A percentile compares a stretch with the other conserved stretches of the same genome.
These are phyloP conservation scores for Penicillium diatomitis DNA, from an alignment of 495 filamentous ascomycete species.

Conservation along the genomic window DNA sequence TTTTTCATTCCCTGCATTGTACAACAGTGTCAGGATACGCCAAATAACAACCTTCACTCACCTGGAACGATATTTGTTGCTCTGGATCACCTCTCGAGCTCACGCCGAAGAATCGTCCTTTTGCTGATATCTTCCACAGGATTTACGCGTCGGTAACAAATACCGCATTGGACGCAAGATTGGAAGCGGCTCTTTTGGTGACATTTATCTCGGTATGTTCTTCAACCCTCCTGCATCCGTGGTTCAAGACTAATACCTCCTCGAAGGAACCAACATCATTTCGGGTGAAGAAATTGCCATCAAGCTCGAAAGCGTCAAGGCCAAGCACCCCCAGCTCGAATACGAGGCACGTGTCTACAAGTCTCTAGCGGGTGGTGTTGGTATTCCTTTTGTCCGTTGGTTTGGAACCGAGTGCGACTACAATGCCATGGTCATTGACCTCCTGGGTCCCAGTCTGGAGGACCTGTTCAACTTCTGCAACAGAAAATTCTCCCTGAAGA, in stretches of 20 bases:
- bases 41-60: too few relatives aligned
- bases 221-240: neutral
- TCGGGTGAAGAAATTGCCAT: constrained; percentile 99
- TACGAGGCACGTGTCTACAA: constrained; percentile 99
- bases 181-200: constrained; percentile 95
- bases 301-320: constrained; percentile 99
- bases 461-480: constrained; percentile 99
- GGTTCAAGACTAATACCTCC: neutral
- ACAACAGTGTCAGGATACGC: neutral
- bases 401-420: constrained; percentile 99
- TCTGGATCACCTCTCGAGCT: neutral
- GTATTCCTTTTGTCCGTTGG: constrained; percentile 99
- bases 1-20: neutral
- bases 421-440: constrained; percentile 99
- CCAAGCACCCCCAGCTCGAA: constrained; percentile 98
- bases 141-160: constrained; percentile 99
- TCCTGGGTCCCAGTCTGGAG: constrained; percentile 94
- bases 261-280: constrained; percentile 92
- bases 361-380: constrained; percentile 94
- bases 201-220: constrained; percentile 86
- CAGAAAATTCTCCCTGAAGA: constrained; percentile 99
- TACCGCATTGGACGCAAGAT: constrained; percentile 99
- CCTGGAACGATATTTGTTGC: neutral
- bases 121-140: constrained; percentile 44
- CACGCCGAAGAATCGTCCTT: neutral